Evolutionary conservation across 495 filamentous ascomycete species (phyloP).

Genomic region (Annulohypoxylon bovei): DNA sequence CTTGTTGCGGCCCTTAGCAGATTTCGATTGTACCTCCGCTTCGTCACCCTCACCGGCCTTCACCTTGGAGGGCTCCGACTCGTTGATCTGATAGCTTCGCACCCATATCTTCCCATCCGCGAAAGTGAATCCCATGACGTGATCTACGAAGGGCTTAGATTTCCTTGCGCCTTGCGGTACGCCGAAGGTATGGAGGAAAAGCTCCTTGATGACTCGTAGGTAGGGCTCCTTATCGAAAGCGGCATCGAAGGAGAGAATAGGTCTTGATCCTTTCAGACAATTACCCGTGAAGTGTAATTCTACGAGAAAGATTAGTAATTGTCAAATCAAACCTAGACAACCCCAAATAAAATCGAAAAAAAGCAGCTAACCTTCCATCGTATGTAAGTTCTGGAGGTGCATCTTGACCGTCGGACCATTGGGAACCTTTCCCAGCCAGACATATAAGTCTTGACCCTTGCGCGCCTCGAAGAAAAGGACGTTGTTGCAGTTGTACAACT

Average conservation of each 20-base stretch:
- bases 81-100: constrained; percentile 90
- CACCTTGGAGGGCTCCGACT: constrained; percentile 72
- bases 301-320: constrained; percentile 23
- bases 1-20: constrained; percentile 52
- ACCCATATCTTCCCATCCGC: constrained; percentile 98
- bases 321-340: neutral
- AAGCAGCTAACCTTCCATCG: constrained; percentile 49
- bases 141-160: constrained; percentile 95
- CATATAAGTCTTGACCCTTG: constrained; percentile 93
- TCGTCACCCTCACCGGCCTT: constrained; percentile 49
- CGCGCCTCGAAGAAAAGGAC: constrained; percentile 95
- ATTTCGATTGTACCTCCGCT: constrained; percentile 39
- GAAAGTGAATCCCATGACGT: constrained; percentile 90
- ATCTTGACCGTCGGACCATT: constrained; percentile 89
- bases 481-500: constrained; percentile 99
- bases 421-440: constrained; percentile 92
- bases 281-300: constrained; percentile 98
- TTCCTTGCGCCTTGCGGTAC: constrained; percentile 89
- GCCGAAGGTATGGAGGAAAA: constrained; percentile 91
- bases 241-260: constrained; percentile 91
- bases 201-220: constrained; percentile 79
- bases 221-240: constrained; percentile 81
- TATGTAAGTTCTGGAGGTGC: constrained; percentile 71
- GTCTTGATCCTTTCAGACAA: constrained; percentile 93
- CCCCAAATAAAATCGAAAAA: neutral